These are phyloP conservation scores for Straminergon stramineum DNA, from an alignment of 225 moss, liverwort and hornwort species.

Conservation along the genomic window DNA sequence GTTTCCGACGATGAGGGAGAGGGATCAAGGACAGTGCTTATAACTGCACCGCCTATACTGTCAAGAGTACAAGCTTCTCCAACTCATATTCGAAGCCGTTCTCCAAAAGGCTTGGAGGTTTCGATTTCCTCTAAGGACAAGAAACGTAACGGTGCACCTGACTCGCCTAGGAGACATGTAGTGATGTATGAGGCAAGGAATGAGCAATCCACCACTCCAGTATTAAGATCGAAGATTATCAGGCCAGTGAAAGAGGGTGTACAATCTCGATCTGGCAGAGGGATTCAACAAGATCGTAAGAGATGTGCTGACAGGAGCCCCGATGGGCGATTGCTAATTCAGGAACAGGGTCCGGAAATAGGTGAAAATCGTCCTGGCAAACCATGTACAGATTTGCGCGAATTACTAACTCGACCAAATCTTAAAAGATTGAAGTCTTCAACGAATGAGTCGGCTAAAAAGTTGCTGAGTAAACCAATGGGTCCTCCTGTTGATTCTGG, in stretches of 20 bases:
- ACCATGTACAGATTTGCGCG: not conserved
- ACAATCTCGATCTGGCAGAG: not conserved
- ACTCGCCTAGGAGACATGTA: not conserved
- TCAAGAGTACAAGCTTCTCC: not conserved
- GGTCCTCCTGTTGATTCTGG: not conserved
- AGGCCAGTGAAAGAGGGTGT: not conserved
- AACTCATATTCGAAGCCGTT: not conserved
- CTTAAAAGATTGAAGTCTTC: not conserved
- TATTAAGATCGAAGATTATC: not conserved
- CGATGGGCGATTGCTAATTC: not conserved
- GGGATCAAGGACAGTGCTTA: not conserved
- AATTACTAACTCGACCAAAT: not conserved
- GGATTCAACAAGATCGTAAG: not conserved
- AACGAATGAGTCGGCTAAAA: not conserved
- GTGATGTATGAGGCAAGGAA: not conserved
- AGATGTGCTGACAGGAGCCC: constrained; percentile 3
- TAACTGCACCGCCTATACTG: not conserved
- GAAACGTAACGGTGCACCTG: not conserved
- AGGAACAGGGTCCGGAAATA: not conserved
- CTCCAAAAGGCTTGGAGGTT: not conserved
- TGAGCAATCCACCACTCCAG: not conserved
- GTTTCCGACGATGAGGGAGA: not conserved
- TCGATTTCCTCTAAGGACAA: constrained; percentile 3
- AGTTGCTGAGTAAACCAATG: not conserved
- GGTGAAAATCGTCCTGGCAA: not conserved